Evolutionary conservation across 1,284 basidiomycete species (phyloP).

Genomic region (Pseudozyma pruni): DNA sequence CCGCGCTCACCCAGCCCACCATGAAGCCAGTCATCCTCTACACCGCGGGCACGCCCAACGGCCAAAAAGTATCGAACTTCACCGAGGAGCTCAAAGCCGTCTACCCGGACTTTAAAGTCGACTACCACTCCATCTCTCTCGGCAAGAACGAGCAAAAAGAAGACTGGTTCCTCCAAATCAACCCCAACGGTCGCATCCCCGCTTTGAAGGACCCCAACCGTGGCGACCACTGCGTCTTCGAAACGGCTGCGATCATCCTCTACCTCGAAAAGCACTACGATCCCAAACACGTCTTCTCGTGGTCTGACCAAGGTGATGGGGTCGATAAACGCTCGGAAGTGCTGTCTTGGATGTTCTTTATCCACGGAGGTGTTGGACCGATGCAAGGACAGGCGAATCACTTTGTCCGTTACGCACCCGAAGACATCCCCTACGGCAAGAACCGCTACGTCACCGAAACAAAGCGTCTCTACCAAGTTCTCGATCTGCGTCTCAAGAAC

Average conservation of each 20-base stretch:
- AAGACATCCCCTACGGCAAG: slow-evolving; percentile 54
- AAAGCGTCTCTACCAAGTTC: slow-evolving; percentile 48
- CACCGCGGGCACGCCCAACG: slow-evolving; percentile 50
- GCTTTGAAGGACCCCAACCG: slow-evolving; percentile 52
- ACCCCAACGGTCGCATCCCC: slow-evolving; percentile 63
- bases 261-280: slow-evolving; percentile 60
- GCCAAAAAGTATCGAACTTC: slow-evolving; percentile 47
- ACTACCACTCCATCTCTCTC: slow-evolving; percentile 23
- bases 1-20: neutral
- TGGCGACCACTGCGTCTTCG: slow-evolving; percentile 45
- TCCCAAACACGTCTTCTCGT: slow-evolving; percentile 52
- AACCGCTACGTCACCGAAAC: slow-evolving; percentile 47
- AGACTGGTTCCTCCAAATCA: slow-evolving; percentile 57
- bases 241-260: slow-evolving; percentile 53
- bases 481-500: slow-evolving; percentile 44
- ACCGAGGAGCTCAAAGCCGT: slow-evolving; percentile 55
- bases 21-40: slow-evolving; percentile 56
- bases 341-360: slow-evolving; percentile 48
- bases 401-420: slow-evolving; percentile 49
- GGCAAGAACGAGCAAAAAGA: slow-evolving; percentile 58
- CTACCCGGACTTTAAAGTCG: slow-evolving; percentile 45
- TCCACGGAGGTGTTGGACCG: slow-evolving; percentile 47
- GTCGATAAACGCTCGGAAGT: slow-evolving; percentile 36
- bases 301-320: slow-evolving; percentile 39
- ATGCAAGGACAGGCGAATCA: slow-evolving; percentile 58